Evolutionary conservation across 345 rosid species (phyloP), one percentile per base, ranked within the genome.

Genomic region (Murraya koenigii): DNA sequence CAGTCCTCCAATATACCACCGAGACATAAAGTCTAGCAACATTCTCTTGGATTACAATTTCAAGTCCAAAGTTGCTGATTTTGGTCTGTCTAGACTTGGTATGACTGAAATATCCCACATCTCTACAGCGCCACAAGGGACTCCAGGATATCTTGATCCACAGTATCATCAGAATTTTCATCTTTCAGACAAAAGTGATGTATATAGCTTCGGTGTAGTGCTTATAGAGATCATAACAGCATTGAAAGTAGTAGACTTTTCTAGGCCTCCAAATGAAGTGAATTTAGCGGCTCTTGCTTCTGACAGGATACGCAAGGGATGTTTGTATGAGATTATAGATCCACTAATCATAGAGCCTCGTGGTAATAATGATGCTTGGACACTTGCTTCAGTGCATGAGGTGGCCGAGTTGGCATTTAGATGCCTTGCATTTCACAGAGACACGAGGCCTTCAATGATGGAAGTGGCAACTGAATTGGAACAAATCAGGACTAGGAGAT

Each of bases 81-180:
- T 95, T 49, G 98, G 98, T 32, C 95, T 95, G 36, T 95, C 98
- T 0, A 89, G 97, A 66, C 85, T 89, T 25, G 98, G 98, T 36
- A 86, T 69, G 82, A 78, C 94, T 9, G 95, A 92, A 69, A 87
- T 78, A 6, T 93, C 97, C 39, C 97, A 95, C 80, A 90, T 95
- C 80, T 95, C 97, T 23, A 93, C 98, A 1, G 94, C 94, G 26
- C 98, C 98, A 2, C 98, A 91, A 77, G 98, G 98, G 54, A 93
- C 98, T 59, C 98, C 98, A 0, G 97, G 98, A 17, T 94, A 94
- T 59, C 84, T 94, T 8, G 97, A 94, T 75, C 98, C 98, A 32
- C 93, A 93, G 56, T 94, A 94, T 72, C 97, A 94, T 68, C 98
- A 89, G 77, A 84, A 90, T 67, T 95, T 89, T 66, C 97, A 90